These are phyloP conservation scores for Phytophthora boehmeriae DNA, from an alignment of 352 stramenopile genomes.

Conservation along the genomic window DNA sequence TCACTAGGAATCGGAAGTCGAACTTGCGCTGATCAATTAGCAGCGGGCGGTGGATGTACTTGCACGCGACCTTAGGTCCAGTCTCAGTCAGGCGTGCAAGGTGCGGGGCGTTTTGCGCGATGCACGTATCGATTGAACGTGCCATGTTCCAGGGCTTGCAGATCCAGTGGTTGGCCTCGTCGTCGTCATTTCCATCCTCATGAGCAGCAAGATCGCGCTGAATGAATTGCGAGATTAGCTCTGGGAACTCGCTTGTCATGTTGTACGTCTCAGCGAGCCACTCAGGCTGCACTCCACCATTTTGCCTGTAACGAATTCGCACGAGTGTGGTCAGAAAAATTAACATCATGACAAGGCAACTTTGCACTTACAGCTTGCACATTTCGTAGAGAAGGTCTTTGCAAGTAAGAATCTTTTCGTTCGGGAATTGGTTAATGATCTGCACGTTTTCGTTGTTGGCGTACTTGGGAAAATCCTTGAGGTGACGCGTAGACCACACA, in stretches of 20 bases:
- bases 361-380: slow-evolving; percentile 50
- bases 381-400: slow-evolving; percentile 70
- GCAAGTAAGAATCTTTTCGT: slow-evolving; percentile 65
- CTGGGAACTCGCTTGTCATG: slow-evolving; percentile 58
- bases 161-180: slow-evolving; percentile 62
- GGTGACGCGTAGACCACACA: slow-evolving; percentile 54
- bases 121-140: slow-evolving; percentile 61
- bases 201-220: slow-evolving; percentile 34
- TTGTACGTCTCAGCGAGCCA: slow-evolving; percentile 65
- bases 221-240: slow-evolving; percentile 57
- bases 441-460: slow-evolving; percentile 46
- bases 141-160: slow-evolving; percentile 71
- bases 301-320: slow-evolving; percentile 31
- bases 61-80: slow-evolving; percentile 57
- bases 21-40: slow-evolving; percentile 66
- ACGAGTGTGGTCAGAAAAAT: background rate
- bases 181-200: slow-evolving; percentile 35
- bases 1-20: slow-evolving; percentile 62
- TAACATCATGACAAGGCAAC: background rate
- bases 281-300: slow-evolving; percentile 40
- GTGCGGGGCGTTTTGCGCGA: slow-evolving; percentile 50
- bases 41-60: slow-evolving; percentile 61
- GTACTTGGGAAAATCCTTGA: slow-evolving; percentile 62
- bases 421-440: slow-evolving; percentile 69
- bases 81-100: slow-evolving; percentile 56